phyloP scores from a whole-genome alignment of 768 basidiomycete species.

The Lactarius indigo region DNA sequence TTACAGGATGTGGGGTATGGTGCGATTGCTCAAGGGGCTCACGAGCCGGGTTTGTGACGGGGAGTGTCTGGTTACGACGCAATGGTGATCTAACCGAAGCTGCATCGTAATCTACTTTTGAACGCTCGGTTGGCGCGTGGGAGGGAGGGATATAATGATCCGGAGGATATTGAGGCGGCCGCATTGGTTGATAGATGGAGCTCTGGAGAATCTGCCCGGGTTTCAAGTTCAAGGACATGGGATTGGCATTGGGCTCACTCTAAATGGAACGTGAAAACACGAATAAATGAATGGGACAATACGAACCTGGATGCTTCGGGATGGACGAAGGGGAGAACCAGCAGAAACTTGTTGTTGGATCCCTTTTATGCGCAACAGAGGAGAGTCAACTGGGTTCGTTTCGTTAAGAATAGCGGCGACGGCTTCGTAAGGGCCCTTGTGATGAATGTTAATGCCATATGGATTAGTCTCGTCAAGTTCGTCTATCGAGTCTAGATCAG shows the following conservation, averaged over 20 bases:
- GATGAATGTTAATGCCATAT: constrained; percentile 59
- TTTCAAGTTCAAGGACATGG: constrained; percentile 30
- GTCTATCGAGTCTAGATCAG: constrained; percentile 64
- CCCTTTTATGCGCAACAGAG: constrained; percentile 9
- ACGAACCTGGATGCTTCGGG: constrained; percentile 11
- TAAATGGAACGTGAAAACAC: constrained; percentile 8
- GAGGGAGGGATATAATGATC: constrained; percentile 12
- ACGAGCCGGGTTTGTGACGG: not conserved
- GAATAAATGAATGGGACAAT: not conserved
- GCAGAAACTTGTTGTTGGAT: constrained; percentile 17
- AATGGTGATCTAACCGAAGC: not conserved
- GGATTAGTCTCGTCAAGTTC: constrained; percentile 77
- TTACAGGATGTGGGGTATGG: not conserved
- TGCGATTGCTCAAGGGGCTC: constrained; percentile 10
- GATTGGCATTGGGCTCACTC: constrained; percentile 20
- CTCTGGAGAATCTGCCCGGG: constrained; percentile 34
- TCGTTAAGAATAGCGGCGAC: constrained; percentile 31
- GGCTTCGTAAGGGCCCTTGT: constrained; percentile 74
- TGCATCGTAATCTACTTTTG: not conserved
- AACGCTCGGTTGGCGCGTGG: not conserved
- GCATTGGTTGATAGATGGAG: constrained; percentile 23
- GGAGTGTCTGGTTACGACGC: constrained; percentile 20
- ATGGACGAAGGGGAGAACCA: constrained; percentile 1
- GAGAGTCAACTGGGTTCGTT: constrained; percentile 17
- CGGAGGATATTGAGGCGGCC: constrained; percentile 8